Conservation (phyloP, 179 eudicot species). For the Silene noctiflora region DNA sequence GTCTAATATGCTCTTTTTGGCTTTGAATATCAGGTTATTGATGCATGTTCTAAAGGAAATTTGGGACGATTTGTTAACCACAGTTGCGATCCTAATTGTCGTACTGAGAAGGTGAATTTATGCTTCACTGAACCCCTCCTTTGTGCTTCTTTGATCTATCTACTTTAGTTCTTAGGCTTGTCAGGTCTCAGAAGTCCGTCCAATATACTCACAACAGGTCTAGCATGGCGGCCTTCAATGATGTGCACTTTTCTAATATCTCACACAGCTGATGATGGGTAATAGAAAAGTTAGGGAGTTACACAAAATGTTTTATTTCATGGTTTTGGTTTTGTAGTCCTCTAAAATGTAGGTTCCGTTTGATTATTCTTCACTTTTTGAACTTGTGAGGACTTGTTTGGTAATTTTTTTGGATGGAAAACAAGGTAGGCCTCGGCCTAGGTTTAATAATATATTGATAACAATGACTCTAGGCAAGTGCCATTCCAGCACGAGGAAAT, state of each 20-base stretch:
- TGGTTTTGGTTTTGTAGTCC: too few species aligned
- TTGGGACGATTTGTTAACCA: constrained; percentile 97
- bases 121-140: not conserved
- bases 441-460: too few species aligned
- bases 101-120: constrained; percentile 80
- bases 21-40: constrained; percentile 65
- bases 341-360: too few species aligned
- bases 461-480: too few species aligned
- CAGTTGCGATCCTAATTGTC: constrained; percentile 98
- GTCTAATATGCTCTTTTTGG: constrained; percentile 13
- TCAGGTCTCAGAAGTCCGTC: not conserved
- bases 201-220: not conserved
- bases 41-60: constrained; percentile 96
- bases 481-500: too few species aligned
- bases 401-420: too few species aligned
- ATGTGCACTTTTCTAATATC: not conserved
- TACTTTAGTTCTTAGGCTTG: not conserved
- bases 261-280: not conserved
- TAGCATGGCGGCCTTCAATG: not conserved
- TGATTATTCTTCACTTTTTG: too few species aligned
- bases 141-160: not conserved
- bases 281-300: too few species aligned
- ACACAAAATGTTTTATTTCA: too few species aligned
- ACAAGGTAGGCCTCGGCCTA: too few species aligned
- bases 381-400: too few species aligned